phyloP scores from a whole-genome alignment of 2,329 filamentous ascomycete genomes.

The Alternaria dauci region DNA sequence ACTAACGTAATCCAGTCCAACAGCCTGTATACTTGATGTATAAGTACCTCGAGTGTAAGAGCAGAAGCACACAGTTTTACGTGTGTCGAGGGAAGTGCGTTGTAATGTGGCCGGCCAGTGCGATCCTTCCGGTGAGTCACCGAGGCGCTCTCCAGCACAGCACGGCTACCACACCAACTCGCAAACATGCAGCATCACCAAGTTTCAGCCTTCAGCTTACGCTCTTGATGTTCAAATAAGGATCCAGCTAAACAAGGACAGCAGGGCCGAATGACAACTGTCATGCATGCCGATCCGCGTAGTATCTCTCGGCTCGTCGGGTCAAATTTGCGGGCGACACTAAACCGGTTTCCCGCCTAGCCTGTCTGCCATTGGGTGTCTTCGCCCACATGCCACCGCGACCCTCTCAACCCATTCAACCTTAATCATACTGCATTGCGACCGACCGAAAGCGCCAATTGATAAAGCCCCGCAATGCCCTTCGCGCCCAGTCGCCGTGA shows the following conservation, averaged over 20 bases:
- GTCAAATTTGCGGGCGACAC: conserved; percentile 22
- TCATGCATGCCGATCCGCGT: conserved; percentile 14
- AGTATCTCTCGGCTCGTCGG: conserved; percentile 25
- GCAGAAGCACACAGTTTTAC: neutral
- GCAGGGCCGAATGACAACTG: conserved; percentile 14
- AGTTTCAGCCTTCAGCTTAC: neutral
- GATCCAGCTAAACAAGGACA: neutral
- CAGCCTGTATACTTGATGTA: neutral
- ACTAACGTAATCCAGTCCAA: neutral
- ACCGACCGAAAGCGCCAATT: conserved; percentile 7
- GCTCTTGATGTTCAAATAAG: neutral
- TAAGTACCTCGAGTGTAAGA: neutral
- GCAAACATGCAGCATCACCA: too few species aligned
- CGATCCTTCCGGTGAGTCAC: neutral
- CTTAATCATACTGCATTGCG: conserved; percentile 16
- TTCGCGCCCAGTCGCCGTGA: conserved; percentile 1
- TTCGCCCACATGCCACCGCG: conserved; percentile 12
- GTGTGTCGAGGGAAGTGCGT: neutral
- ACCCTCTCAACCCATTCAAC: conserved; percentile 16
- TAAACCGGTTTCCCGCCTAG: conserved; percentile 21
- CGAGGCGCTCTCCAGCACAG: neutral
- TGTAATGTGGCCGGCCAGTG: neutral
- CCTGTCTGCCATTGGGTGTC: conserved; percentile 12
- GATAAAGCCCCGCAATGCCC: conserved; percentile 1
- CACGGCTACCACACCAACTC: neutral